phyloP scores from a whole-genome alignment of 306 rosid species.

The Datisca glomerata region DNA sequence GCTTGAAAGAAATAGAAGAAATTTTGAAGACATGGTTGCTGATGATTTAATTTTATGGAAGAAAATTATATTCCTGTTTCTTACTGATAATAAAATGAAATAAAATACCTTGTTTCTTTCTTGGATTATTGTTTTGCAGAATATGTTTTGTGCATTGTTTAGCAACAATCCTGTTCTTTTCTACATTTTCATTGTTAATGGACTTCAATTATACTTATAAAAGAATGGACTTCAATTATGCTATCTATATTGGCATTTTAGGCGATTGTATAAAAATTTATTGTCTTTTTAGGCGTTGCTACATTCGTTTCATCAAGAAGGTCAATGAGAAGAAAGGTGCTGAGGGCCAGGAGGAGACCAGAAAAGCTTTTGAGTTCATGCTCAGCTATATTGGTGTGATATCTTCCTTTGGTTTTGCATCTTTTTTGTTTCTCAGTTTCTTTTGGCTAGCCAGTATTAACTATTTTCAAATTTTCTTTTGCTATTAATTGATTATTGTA shows the following conservation, averaged over 20 bases:
- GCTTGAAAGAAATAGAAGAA: no score
- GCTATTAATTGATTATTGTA: no score
- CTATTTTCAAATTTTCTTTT: no score
- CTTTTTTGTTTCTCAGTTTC: background rate
- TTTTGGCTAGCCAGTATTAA: no score
- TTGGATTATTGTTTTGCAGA: no score
- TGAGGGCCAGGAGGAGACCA: slow-evolving; percentile 98
- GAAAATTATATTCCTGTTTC: no score
- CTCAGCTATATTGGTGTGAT: slow-evolving; percentile 77
- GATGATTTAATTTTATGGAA: no score
- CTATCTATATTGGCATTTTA: slow-evolving; percentile 20
- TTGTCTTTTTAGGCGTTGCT: slow-evolving; percentile 57
- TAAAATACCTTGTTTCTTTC: slow-evolving; percentile 1
- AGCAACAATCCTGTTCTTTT: background rate
- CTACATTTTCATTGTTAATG: no score
- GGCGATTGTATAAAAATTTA: no score
- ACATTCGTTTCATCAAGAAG: slow-evolving; percentile 85
- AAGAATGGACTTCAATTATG: slow-evolving; percentile 4
- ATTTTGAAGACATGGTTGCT: no score
- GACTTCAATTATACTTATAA: background rate
- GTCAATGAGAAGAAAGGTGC: slow-evolving; percentile 72
- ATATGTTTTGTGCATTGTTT: background rate
- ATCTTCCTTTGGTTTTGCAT: slow-evolving; percentile 8
- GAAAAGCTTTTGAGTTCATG: slow-evolving; percentile 97
- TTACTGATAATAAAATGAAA: no score